Evolutionary conservation across 805 yeast species (phyloP), one percentile per base, ranked within the genome.

Genomic region (Lipomyces spencermartinsiae): DNA sequence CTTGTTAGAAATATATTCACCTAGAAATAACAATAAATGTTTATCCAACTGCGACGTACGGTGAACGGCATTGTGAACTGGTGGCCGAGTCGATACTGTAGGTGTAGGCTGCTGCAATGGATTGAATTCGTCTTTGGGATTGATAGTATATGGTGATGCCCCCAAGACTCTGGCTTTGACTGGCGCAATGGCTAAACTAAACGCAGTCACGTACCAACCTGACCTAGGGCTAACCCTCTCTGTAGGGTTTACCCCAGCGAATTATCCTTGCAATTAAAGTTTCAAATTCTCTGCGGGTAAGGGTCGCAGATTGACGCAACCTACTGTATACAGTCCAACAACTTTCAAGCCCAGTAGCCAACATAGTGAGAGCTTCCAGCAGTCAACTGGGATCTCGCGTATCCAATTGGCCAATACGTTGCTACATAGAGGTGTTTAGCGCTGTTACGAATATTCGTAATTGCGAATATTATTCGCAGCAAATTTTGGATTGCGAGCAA

Each of bases 61-160:
- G 72, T 69, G 72, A 69, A 69, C 62, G 72, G 72, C 72, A 69
- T 69, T 53, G 68, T 60, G 63, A 53, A 53, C 10, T 16, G 54
- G 22, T n/a, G 16, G 49, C 19, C 16, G 22, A 43, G 49, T n/a
- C 22, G 22, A 43, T 43, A 43, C 49, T 43, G 49, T 16, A 19
- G 49, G 22, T 16, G 49, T 43, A 9, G 4, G 19, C 49, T n/a
- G 19, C 49, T 3, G n/a, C 49, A 43, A 43, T 1, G 22, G 19
- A 43, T 16, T 16, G n/a, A 43, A 43, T 14, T n/a, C n/a, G 49
- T 16, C 19, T n/a, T 43, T n/a, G 22, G 49, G 19, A 43, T 16
- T 43, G n/a, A 43, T n/a, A 19, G 22, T 43, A 25, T 43, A 43
- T n/a, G 49, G 49, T 43, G 49, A 43, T 43, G 29, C 49, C 49